Evolutionary conservation across 192 early-diverging fungal genomes (phyloP), one percentile per base, ranked within the genome.

Genomic region (Blastocladiella britannica): DNA sequence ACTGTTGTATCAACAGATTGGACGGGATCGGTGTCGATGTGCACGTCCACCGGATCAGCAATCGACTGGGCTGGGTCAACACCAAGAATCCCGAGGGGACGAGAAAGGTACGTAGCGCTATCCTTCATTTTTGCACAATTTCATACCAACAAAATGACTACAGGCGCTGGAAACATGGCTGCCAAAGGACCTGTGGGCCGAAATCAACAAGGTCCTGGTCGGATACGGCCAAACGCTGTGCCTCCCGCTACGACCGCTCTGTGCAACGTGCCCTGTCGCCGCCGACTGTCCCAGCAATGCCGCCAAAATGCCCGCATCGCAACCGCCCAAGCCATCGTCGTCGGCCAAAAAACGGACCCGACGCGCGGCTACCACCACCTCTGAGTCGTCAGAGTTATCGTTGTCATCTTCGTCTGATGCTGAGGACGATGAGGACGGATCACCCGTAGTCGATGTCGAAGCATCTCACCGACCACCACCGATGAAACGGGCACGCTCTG

Each of bases 21-120:
- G n/a, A n/a, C 25, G 93, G 91, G 6, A 97, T 97, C 67, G 93
- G 91, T 2, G 93, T 97, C 15, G 91, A 97, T 65, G 86, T 85
- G 0, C 93, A 97, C 68, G 91, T 95, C 9, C 85, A 92, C 70
- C 76, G 90, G 51, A 94, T 97, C 43, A 53, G 78, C 23, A 89
- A 93, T 57, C 70, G 88, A 5, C 69, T 97, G 20, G 88, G 87
- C 20, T 97, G 91, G 91, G 78, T 83, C 20, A 72, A 75, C 24
- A 85, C 82, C 5, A 75, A 76, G 47, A 76, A 78, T 24, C 88
- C 93, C 8, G 93, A 94, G 63, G 78, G 70, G 2, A 92, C 91
- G 7, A 65, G 91, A 26, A 70, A 73, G 59, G 78, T 72, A 62
- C 58, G 52, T 31, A 4, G 54, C 27, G 18, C 37, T 18, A 20